These are phyloP conservation scores for Globisporangium abappressorium DNA, from an alignment of 352 stramenopile genomes.

Conservation along the genomic window DNA sequence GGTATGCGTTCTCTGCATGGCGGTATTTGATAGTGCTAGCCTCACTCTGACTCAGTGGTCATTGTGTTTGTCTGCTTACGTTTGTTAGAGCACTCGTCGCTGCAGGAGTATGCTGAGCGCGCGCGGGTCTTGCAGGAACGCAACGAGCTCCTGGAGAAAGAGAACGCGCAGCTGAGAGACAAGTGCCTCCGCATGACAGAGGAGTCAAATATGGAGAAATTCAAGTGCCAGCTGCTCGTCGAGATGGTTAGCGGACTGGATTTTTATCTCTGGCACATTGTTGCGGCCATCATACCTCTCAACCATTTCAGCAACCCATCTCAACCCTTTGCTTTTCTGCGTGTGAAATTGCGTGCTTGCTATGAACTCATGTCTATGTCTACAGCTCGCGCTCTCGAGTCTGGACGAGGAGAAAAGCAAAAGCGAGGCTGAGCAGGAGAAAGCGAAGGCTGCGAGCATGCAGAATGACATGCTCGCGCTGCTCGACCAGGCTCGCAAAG, in stretches of 20 bases:
- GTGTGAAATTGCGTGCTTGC: not conserved
- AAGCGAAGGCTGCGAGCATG: slow-evolving; percentile 50
- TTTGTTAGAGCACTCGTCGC: slow-evolving; percentile 47
- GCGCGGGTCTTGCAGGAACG: slow-evolving; percentile 34
- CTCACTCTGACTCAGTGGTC: not conserved
- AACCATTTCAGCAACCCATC: not conserved
- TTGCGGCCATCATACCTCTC: not conserved
- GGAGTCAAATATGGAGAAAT: slow-evolving; percentile 87
- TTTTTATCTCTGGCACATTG: not conserved
- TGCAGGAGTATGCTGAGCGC: slow-evolving; percentile 42
- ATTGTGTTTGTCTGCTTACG: not conserved
- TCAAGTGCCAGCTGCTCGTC: slow-evolving; percentile 84
- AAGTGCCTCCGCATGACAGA: slow-evolving; percentile 60
- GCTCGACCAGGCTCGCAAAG: slow-evolving; percentile 59
- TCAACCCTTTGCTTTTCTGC: not conserved
- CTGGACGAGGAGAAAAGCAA: slow-evolving; percentile 76
- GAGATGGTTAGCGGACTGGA: slow-evolving; percentile 60
- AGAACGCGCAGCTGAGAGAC: slow-evolving; percentile 62
- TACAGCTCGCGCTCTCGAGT: slow-evolving; percentile 73
- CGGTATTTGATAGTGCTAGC: not conserved
- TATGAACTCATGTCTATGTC: not conserved
- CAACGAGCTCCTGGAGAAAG: slow-evolving; percentile 46
- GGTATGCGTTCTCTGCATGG: slow-evolving; percentile 28
- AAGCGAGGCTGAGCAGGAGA: slow-evolving; percentile 58
- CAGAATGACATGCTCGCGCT: slow-evolving; percentile 64